Conservation (phyloP, 768 basidiomycete species). For the Boletus speciosus region DNA sequence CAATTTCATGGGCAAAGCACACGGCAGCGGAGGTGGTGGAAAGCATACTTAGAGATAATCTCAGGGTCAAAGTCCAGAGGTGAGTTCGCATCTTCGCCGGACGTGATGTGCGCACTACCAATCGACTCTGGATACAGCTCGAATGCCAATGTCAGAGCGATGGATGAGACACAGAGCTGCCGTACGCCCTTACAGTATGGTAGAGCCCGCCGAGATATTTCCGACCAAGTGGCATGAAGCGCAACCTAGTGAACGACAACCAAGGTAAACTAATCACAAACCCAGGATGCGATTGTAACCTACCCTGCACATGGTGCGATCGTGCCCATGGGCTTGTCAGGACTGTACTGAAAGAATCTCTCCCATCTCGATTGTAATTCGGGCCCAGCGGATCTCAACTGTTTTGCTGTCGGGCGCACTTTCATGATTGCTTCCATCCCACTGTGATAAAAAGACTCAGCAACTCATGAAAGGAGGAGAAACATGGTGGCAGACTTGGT, state of each 20-base stretch:
- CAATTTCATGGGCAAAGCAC: neutral
- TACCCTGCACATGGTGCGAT: constrained; percentile 42
- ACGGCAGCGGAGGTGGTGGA: neutral
- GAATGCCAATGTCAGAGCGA: neutral
- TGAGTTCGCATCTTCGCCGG: constrained; percentile 39
- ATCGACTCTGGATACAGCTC: constrained; percentile 43
- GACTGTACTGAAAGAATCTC: constrained; percentile 44
- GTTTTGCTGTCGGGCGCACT: constrained; percentile 47
- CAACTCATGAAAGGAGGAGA: neutral
- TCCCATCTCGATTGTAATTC: constrained; percentile 50
- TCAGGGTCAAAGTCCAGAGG: constrained; percentile 44
- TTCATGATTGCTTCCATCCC: constrained; percentile 53
- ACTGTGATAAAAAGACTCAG: constrained; percentile 27
- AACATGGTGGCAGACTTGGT: constrained; percentile 42
- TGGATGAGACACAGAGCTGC: neutral
- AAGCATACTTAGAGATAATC: constrained; percentile 41
- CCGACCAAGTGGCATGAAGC: constrained; percentile 9
- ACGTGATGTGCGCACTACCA: constrained; percentile 48
- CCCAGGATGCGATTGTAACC: neutral
- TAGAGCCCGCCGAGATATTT: constrained; percentile 30
- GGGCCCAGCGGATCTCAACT: constrained; percentile 45
- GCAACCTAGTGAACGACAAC: constrained; percentile 18
- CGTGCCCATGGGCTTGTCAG: constrained; percentile 55
- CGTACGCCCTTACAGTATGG: constrained; percentile 29
- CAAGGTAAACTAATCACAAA: neutral